Conservation (phyloP, 345 rosid genomes). For the Eucalyptus erythrocorys region DNA sequence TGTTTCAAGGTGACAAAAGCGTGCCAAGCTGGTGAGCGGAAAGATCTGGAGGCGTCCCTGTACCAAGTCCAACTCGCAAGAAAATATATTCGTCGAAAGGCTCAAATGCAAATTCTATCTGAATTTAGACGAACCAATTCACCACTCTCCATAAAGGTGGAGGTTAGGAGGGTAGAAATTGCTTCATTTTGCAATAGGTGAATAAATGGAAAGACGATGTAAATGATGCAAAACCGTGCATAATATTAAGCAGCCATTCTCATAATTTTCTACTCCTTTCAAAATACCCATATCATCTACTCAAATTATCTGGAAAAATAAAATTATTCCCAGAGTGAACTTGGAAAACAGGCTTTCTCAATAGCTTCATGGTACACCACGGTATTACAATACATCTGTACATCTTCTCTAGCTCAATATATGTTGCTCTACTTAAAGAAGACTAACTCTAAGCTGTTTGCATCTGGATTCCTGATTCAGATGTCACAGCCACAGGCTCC, state of each 20-base stretch:
- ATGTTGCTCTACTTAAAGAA: background rate
- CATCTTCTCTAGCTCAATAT: background rate
- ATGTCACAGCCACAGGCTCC: conserved; percentile 8
- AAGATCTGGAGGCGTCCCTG: background rate
- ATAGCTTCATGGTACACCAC: background rate
- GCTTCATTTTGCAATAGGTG: background rate
- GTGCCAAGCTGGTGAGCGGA: background rate
- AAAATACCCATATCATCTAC: background rate
- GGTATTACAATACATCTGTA: background rate
- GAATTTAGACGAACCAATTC: background rate
- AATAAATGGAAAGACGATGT: background rate
- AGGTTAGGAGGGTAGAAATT: background rate
- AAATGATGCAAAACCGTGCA: background rate
- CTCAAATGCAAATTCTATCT: background rate
- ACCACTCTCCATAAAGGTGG: background rate
- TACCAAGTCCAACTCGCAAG: background rate
- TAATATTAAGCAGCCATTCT: background rate
- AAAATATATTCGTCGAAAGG: background rate
- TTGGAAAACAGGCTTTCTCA: background rate
- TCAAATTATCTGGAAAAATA: background rate
- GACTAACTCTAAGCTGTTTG: conserved; percentile 20
- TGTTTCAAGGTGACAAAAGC: background rate
- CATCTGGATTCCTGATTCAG: conserved; percentile 23
- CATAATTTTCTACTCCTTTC: background rate
- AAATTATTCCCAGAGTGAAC: background rate